A percentile compares a stretch with the other conserved stretches of the same genome.
Conservation (phyloP, 1,284 basidiomycete species). For the Moesziomyces antarcticus region DNA sequence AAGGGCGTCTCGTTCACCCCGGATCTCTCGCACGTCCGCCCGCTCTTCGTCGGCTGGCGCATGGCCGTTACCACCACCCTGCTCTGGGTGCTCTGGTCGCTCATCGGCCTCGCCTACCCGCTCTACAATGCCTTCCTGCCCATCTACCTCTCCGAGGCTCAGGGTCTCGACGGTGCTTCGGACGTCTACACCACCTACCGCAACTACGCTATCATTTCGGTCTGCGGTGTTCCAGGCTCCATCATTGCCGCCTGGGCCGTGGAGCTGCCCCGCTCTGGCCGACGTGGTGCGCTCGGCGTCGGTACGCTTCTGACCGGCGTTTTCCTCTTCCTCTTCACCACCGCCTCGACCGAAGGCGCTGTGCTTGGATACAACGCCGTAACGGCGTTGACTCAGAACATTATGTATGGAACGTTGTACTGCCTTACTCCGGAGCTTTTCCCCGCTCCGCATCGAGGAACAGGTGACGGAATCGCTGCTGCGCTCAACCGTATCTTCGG, state of each 20-base stretch:
- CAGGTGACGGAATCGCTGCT: conserved; percentile 63
- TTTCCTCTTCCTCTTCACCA: conserved; percentile 66
- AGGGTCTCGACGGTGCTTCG: conserved; percentile 20
- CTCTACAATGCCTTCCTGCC: conserved; percentile 67
- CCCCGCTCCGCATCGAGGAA: conserved; percentile 65
- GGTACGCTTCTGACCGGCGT: conserved; percentile 64
- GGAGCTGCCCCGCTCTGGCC: conserved; percentile 62
- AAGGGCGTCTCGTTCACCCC: conserved; percentile 38
- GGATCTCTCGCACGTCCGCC: conserved; percentile 59
- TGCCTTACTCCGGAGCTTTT: conserved; percentile 64
- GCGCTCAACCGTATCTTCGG: conserved; percentile 63
- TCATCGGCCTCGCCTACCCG: conserved; percentile 67
- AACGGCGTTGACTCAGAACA: conserved; percentile 55
- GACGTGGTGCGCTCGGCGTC: conserved; percentile 64
- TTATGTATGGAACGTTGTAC: conserved; percentile 59
- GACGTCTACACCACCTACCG: conserved; percentile 53
- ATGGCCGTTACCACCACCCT: conserved; percentile 61
- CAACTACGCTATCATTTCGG: conserved; percentile 65
- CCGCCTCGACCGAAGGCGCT: conserved; percentile 45
- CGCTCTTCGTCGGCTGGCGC: conserved; percentile 56
- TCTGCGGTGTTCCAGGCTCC: conserved; percentile 65
- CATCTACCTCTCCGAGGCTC: conserved; percentile 54
- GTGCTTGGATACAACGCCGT: conserved; percentile 63
- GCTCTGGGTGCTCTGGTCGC: conserved; percentile 61
- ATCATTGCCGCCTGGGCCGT: conserved; percentile 65